A percentile compares a stretch with the other conserved stretches of the same genome.
phyloP scores from a whole-genome alignment of 345 rosid species.

The Camelina neglecta region DNA sequence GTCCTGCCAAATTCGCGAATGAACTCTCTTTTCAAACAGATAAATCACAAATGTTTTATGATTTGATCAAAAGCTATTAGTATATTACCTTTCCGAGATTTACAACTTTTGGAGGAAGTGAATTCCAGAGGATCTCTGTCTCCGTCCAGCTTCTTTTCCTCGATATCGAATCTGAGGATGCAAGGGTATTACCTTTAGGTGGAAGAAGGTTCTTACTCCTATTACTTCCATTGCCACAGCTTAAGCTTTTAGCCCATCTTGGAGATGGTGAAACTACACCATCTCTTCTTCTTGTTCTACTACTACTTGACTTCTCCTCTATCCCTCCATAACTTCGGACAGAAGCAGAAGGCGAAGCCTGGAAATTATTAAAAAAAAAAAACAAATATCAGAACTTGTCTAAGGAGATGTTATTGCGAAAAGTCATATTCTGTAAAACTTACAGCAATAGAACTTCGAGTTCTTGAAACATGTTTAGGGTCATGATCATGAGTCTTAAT shows the following conservation, averaged over 20 bases:
- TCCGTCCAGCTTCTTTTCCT: constrained; percentile 44
- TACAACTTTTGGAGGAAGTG: constrained; percentile 58
- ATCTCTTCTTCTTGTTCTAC: constrained; percentile 45
- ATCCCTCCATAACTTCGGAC: constrained; percentile 39
- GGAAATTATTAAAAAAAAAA: background rate
- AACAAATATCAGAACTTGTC: background rate
- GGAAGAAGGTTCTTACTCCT: constrained; percentile 36
- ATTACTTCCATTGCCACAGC: constrained; percentile 37
- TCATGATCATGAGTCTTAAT: constrained; percentile 44
- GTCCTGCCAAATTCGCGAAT: constrained; percentile 46
- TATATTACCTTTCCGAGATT: constrained; percentile 65
- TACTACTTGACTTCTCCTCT: constrained; percentile 44
- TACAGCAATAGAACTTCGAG: constrained; percentile 36
- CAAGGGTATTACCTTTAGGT: constrained; percentile 37
- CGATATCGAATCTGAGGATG: constrained; percentile 35
- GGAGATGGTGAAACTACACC: constrained; percentile 28
- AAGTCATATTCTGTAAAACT: constrained; percentile 24
- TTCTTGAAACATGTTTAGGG: constrained; percentile 32
- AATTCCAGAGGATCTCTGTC: constrained; percentile 54
- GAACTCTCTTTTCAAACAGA: background rate
- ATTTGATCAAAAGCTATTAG: background rate
- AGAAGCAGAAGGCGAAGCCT: constrained; percentile 46
- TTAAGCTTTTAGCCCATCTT: constrained; percentile 42
- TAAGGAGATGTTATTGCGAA: background rate
- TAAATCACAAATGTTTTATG: background rate